Base-by-base conservation (phyloP, 345 rosid genomes). In the Abelmoschus esculentus region DNA sequence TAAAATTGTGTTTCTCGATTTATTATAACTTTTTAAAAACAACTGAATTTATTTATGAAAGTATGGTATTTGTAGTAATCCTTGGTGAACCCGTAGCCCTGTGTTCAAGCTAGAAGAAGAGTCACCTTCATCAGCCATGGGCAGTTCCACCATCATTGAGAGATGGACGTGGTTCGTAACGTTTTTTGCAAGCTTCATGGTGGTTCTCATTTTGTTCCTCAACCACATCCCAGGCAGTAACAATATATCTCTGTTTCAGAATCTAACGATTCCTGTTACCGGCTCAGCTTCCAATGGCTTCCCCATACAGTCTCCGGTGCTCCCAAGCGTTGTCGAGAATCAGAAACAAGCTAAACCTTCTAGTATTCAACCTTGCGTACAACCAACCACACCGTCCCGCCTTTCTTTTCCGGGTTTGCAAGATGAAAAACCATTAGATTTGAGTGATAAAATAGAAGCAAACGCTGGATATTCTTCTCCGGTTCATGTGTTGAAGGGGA, bases 151-250 rank as follows among this genome's bases (percentile, higher is more conserved):
- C 56, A 44, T 81, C 56, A 58, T 53, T 29, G 69, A 66, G 18
- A 70, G 53, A 29, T 83, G 89, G 86, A 34, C 38, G 38, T 72
- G 81, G 63, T 42, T 77, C 63, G 80, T 82, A 67, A 74, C 29
- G 3, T 32, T 78, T 15, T 32, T 78, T 15, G 76, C 78, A 56
- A 71, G 82, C 75, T 74, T 79, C 70, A 29, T 73, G 3, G 74
- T 77, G 38, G 5, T 77, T 46, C 52, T 83, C 5, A 18, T 80
- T 0, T 36, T 72, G 11, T 40, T 47, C 63, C 60, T 79, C 26
- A 60, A 68, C 36, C 63, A 55, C 1, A 61, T 57, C 36, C 77
- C 42, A 0, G 28, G 61, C 60, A 59, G 54, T 3, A n/a, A 11
- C 2, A 69, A 56, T 38, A 29, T 78, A 66, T 73, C 65, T 49